Conservation (phyloP, 1,284 basidiomycete genomes). For the Pterula multifida region DNA sequence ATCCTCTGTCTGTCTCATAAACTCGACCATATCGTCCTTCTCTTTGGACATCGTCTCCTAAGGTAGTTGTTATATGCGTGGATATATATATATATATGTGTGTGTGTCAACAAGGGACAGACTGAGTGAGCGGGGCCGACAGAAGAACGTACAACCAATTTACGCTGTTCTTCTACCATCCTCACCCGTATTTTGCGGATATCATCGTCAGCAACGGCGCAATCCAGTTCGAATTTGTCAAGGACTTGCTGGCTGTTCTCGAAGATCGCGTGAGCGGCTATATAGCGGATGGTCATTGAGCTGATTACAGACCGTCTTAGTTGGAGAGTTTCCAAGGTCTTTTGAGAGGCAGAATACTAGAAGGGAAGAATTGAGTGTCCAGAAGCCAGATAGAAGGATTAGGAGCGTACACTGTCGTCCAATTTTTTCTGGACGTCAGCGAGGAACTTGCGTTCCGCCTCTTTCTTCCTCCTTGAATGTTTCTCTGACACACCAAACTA, state of each 20-base stretch:
- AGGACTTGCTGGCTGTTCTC: neutral
- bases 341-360: neutral
- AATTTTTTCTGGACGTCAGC: neutral
- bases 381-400: neutral
- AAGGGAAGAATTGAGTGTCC: neutral
- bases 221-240: neutral
- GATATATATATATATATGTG: neutral
- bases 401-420: neutral
- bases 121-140: neutral
- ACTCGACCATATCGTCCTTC: neutral
- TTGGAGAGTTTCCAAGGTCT: neutral
- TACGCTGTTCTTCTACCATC: neutral
- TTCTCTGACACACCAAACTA: neutral
- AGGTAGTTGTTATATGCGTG: neutral
- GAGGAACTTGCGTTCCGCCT: neutral
- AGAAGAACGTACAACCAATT: neutral
- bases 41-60: neutral
- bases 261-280: neutral
- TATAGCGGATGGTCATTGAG: neutral
- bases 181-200: neutral
- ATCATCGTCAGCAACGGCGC: neutral
- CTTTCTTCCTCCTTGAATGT: neutral
- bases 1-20: neutral
- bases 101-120: neutral
- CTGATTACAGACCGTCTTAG: neutral